These are phyloP conservation scores for Solanum habrochaites DNA, from an alignment of 257 asterid species.

Conservation along the genomic window DNA sequence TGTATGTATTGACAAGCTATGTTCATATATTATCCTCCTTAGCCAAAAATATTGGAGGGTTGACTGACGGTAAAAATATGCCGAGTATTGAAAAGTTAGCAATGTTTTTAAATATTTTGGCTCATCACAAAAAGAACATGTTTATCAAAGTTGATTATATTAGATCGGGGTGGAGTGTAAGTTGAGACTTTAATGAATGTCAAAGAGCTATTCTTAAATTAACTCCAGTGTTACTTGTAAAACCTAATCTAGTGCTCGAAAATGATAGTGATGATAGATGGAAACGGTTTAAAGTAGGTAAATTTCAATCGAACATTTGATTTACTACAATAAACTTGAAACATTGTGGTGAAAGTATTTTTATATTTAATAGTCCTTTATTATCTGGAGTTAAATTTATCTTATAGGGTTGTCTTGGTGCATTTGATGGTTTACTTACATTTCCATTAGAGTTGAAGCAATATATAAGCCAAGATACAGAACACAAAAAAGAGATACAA, in stretches of 20 bases:
- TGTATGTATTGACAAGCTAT: not conserved
- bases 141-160: not conserved
- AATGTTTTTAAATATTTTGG: not conserved
- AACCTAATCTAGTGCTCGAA: not conserved
- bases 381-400: not conserved
- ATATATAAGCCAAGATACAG: not conserved
- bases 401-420: not conserved
- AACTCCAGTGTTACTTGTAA: not conserved
- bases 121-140: not conserved
- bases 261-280: not conserved
- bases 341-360: too few relatives aligned
- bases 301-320: not conserved
- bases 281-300: not conserved
- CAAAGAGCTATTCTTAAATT: not conserved
- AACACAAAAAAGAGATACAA: not conserved
- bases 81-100: not conserved
- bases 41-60: not conserved
- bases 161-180: not conserved
- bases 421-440: not conserved
- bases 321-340: not conserved
- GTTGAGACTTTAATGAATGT: not conserved
- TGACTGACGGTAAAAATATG: not conserved
- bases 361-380: not conserved
- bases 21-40: not conserved
- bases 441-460: not conserved